Evolutionary conservation across 2,329 filamentous ascomycete genomes (phyloP).

Genomic region (Colletotrichum tofieldiae): DNA sequence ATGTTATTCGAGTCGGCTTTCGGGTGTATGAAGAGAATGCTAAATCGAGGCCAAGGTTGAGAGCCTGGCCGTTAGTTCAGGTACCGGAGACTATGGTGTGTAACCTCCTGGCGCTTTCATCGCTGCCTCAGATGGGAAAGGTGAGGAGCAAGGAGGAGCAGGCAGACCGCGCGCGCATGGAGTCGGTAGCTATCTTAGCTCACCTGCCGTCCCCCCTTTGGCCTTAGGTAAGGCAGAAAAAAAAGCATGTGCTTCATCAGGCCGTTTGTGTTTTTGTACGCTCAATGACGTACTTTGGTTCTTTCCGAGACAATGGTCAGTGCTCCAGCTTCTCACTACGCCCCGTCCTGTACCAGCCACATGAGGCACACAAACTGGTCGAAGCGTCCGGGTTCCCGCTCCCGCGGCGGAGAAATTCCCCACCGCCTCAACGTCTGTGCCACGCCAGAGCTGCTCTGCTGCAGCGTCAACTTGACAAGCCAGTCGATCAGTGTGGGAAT

Average conservation of each 20-base stretch:
- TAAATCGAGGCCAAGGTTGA: background rate
- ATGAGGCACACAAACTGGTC: conserved; percentile 3
- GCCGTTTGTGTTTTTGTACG: background rate
- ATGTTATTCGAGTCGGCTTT: background rate
- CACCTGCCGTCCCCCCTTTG: background rate
- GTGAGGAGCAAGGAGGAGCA: background rate
- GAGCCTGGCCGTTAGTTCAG: conserved; percentile 10
- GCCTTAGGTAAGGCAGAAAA: background rate
- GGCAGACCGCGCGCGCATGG: background rate
- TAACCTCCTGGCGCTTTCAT: background rate
- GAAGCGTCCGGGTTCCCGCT: background rate
- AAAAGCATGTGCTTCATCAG: conserved; percentile 8
- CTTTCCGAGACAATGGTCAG: background rate
- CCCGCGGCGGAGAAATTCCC: background rate
- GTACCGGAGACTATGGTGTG: conserved; percentile 8
- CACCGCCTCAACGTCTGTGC: conserved; percentile 6
- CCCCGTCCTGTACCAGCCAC: background rate
- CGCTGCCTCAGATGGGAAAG: background rate
- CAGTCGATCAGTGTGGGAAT: background rate
- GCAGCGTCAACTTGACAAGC: background rate
- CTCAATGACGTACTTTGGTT: conserved; percentile 14
- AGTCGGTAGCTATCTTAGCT: background rate
- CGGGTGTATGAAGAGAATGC: background rate
- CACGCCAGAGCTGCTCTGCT: background rate
- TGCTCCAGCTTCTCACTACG: background rate